A percentile compares a stretch with the other conserved stretches of the same genome.
Evolutionary conservation across 768 basidiomycete genomes (phyloP).

Genomic region (Porpolomopsis calyptriformis): DNA sequence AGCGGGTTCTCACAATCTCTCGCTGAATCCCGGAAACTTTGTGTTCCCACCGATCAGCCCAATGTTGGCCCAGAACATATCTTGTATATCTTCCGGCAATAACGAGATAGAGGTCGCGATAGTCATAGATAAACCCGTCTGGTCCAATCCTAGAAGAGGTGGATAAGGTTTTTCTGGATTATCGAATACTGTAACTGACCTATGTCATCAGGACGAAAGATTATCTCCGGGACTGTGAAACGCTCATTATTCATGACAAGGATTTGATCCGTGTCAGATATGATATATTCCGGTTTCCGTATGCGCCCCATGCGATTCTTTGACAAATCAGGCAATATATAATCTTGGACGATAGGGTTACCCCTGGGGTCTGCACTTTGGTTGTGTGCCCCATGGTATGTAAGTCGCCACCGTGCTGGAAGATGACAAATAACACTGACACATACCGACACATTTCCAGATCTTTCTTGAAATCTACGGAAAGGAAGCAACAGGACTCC

Average conservation of each 20-base stretch:
- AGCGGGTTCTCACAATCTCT: slow-evolving; percentile 54
- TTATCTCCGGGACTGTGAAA: slow-evolving; percentile 83
- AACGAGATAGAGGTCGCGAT: slow-evolving; percentile 66
- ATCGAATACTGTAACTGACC: slow-evolving; percentile 37
- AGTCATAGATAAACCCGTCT: slow-evolving; percentile 67
- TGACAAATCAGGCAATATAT: slow-evolving; percentile 82
- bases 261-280: slow-evolving; percentile 52
- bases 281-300: slow-evolving; percentile 40
- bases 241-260: slow-evolving; percentile 86
- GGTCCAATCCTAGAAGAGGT: slow-evolving; percentile 49
- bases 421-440: slow-evolving; percentile 2
- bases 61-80: slow-evolving; percentile 95
- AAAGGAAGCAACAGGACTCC: slow-evolving; percentile 83
- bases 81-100: slow-evolving; percentile 73
- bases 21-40: slow-evolving; percentile 61
- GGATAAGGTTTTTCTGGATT: not conserved
- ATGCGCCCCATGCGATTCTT: slow-evolving; percentile 50
- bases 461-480: slow-evolving; percentile 59
- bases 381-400: slow-evolving; percentile 4
- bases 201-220: slow-evolving; percentile 86
- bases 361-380: slow-evolving; percentile 40
- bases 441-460: slow-evolving; percentile 72
- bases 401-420: slow-evolving; percentile 12
- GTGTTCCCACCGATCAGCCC: slow-evolving; percentile 80
- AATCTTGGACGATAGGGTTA: slow-evolving; percentile 75